These are phyloP conservation scores for Fusarium sp. DNA, from an alignment of 2,329 filamentous ascomycete genomes.

Conservation along the genomic window DNA sequence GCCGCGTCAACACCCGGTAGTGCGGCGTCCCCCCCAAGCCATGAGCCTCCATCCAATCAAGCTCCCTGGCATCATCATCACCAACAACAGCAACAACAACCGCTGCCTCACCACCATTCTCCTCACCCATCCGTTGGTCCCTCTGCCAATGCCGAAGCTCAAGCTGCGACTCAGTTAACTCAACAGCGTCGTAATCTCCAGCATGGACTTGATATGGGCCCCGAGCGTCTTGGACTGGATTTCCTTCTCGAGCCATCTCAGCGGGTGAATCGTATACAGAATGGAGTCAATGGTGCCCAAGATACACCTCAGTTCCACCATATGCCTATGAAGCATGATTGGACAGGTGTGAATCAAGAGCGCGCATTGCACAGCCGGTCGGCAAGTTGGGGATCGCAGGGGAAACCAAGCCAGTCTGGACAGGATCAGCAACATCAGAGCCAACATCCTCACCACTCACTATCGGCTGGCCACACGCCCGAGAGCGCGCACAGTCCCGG, in stretches of 20 bases:
- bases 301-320: conserved; percentile 60
- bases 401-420: conserved; percentile 26
- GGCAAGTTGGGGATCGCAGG: conserved; percentile 44
- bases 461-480: conserved; percentile 38
- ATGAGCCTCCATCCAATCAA: conserved; percentile 30
- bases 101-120: conserved; percentile 27
- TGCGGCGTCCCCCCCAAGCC: conserved; percentile 42
- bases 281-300: conserved; percentile 62
- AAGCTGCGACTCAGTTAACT: conserved; percentile 50
- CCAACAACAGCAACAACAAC: conserved; percentile 27
- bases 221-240: conserved; percentile 77
- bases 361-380: conserved; percentile 42
- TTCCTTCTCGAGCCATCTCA: conserved; percentile 76
- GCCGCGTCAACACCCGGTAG: conserved; percentile 46
- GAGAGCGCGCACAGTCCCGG: conserved; percentile 42
- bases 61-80: conserved; percentile 37
- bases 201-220: conserved; percentile 70
- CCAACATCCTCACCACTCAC: conserved; percentile 28
- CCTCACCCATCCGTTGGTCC: conserved; percentile 9
- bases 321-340: conserved; percentile 65
- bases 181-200: conserved; percentile 64
- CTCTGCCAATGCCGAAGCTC: conserved; percentile 25
- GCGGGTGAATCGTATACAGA: conserved; percentile 65
- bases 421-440: conserved; percentile 39
- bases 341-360: conserved; percentile 53